Evolutionary conservation across 352 stramenopile genomes (phyloP).

Genomic region (Globisporangium yorkense): DNA sequence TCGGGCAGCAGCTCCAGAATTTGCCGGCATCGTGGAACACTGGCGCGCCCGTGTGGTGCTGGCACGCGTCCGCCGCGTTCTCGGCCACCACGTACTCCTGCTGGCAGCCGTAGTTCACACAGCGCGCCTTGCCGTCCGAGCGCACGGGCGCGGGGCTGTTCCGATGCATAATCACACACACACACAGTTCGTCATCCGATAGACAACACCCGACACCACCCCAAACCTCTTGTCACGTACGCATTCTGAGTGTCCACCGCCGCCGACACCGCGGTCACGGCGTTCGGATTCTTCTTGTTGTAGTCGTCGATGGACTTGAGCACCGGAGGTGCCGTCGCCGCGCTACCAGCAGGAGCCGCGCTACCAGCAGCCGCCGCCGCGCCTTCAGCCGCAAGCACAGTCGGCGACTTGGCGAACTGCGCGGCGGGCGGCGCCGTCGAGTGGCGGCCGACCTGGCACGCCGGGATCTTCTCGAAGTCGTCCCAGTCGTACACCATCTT

Average conservation of each 20-base stretch:
- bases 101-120: constrained; percentile 90
- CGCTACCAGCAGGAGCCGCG: constrained; percentile 3
- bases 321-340: constrained; percentile 20
- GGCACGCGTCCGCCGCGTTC: constrained; percentile 71
- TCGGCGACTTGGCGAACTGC: constrained; percentile 78
- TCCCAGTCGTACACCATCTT: constrained; percentile 95
- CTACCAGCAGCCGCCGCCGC: constrained; percentile 18
- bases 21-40: constrained; percentile 93
- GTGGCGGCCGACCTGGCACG: constrained; percentile 65
- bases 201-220: no score
- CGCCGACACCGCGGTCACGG: constrained; percentile 77
- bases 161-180: not conserved
- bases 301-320: constrained; percentile 92
- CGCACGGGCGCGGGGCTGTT: constrained; percentile 34
- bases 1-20: constrained; percentile 92
- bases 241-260: constrained; percentile 50
- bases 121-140: constrained; percentile 87
- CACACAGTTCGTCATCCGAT: no score
- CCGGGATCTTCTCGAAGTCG: constrained; percentile 89
- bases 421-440: constrained; percentile 60
- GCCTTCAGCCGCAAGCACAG: constrained; percentile 56
- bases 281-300: constrained; percentile 88
- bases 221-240: constrained; percentile 14
- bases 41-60: constrained; percentile 81
- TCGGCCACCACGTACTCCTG: constrained; percentile 89